Conservation (phyloP, 1,284 basidiomycete species). For the Fomitopsis betulina region DNA sequence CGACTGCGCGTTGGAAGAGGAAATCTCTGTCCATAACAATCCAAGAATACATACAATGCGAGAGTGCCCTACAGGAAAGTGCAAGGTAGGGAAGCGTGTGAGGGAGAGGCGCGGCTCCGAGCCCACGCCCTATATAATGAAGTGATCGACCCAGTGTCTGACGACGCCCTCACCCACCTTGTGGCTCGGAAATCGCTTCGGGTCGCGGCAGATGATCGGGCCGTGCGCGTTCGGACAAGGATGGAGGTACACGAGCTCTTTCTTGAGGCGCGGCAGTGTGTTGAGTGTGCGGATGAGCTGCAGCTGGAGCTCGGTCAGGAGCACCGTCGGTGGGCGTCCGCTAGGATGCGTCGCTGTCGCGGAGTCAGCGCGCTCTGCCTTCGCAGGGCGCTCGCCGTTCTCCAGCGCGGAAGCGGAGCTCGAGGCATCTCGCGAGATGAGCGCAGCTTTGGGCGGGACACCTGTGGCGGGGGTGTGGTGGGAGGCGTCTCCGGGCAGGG, state of each 20-base stretch:
- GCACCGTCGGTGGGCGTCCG: conserved; percentile 26
- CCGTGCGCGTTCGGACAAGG: conserved; percentile 61
- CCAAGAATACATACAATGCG: not conserved
- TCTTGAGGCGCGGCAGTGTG: conserved; percentile 59
- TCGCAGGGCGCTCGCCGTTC: not conserved
- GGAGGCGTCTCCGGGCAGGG: not conserved
- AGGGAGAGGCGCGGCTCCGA: not conserved
- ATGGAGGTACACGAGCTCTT: conserved; percentile 60
- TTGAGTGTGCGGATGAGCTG: conserved; percentile 53
- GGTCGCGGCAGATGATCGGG: conserved; percentile 63
- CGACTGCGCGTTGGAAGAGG: not conserved
- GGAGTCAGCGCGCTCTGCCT: conserved; percentile 1
- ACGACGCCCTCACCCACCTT: conserved; percentile 57
- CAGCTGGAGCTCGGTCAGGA: conserved; percentile 51
- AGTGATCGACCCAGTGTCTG: conserved; percentile 68
- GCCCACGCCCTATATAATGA: conserved; percentile 33
- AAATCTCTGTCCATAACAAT: not conserved
- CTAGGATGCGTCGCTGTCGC: not conserved
- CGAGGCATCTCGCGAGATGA: not conserved
- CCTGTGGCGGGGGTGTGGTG: not conserved
- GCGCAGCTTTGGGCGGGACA: not conserved
- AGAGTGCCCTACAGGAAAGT: not conserved
- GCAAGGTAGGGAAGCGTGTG: not conserved
- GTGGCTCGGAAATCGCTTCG: conserved; percentile 53
- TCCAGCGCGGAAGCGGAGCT: not conserved